A percentile compares a stretch with the other conserved stretches of the same genome.
phyloP scores from a whole-genome alignment of 306 rosid species.

The Prunus persica region DNA sequence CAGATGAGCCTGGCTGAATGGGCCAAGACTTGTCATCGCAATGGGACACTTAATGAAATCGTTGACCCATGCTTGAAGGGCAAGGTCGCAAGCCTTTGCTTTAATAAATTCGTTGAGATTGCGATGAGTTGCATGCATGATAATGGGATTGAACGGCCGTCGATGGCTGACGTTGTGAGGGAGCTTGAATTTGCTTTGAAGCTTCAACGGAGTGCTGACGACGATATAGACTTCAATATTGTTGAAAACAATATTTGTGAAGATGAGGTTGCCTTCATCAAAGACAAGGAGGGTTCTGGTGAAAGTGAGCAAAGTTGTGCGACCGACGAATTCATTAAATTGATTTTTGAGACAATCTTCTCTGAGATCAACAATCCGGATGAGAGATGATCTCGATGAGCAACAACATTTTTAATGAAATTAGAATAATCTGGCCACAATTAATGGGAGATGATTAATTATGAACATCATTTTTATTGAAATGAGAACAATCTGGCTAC shows the following conservation, averaged over 20 bases:
- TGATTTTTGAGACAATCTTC: too few relatives aligned
- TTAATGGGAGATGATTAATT: too few relatives aligned
- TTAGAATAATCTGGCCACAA: too few relatives aligned
- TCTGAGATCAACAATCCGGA: too few relatives aligned
- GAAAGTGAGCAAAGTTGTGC: too few relatives aligned
- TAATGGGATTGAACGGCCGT: conserved; percentile 39
- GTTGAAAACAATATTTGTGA: neutral
- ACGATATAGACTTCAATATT: neutral
- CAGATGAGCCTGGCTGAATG: conserved; percentile 39
- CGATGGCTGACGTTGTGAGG: conserved; percentile 45
- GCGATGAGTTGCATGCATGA: conserved; percentile 48
- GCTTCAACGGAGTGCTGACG: conserved; percentile 15
- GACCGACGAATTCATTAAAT: too few relatives aligned
- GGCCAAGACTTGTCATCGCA: conserved; percentile 29
- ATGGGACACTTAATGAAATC: conserved; percentile 23
- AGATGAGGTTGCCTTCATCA: too few relatives aligned
- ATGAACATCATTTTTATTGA: too few relatives aligned
- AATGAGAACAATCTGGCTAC: too few relatives aligned
- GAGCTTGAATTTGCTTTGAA: conserved; percentile 37
- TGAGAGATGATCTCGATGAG: too few relatives aligned
- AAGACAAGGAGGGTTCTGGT: too few relatives aligned
- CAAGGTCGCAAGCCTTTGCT: conserved; percentile 26
- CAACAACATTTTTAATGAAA: too few relatives aligned
- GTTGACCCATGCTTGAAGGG: conserved; percentile 39
- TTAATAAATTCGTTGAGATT: conserved; percentile 35